Percentiles rank a stretch among this genome's conserved stretches.
phyloP scores from a whole-genome alignment of 1,284 basidiomycete genomes.

The Microstroma glucosiphilum region DNA sequence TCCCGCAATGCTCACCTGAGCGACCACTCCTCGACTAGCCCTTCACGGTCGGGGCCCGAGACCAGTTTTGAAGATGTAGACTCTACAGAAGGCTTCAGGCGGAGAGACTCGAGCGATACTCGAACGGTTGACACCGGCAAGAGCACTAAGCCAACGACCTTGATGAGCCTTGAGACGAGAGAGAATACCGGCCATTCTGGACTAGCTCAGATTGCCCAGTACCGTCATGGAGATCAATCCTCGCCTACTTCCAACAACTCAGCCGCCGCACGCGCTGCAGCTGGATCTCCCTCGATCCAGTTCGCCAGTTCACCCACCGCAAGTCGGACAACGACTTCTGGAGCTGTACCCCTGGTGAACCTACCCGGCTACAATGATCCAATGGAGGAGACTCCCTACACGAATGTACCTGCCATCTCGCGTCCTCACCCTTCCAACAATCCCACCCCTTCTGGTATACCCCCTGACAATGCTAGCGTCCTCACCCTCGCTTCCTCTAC shows the following conservation, averaged over 20 bases:
- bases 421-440: conserved; percentile 89
- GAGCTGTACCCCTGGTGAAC: not conserved
- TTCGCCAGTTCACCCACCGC: conserved; percentile 11
- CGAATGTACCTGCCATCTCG: conserved; percentile 66
- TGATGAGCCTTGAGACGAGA: conserved; percentile 70
- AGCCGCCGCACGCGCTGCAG: conserved; percentile 10
- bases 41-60: conserved; percentile 13
- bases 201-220: conserved; percentile 85
- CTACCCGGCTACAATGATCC: conserved; percentile 8
- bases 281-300: conserved; percentile 18
- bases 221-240: conserved; percentile 54
- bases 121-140: conserved; percentile 53
- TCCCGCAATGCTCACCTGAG: not conserved
- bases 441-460: conserved; percentile 80
- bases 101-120: conserved; percentile 34
- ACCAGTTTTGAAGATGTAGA: conserved; percentile 18
- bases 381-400: conserved; percentile 21
- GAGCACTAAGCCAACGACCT: conserved; percentile 89
- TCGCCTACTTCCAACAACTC: conserved; percentile 6
- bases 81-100: not conserved
- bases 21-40: not conserved
- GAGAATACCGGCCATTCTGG: not conserved
- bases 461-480: conserved; percentile 81
- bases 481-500: conserved; percentile 87
- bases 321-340: conserved; percentile 13